Percentiles rank a stretch among this genome's conserved stretches.
Evolutionary conservation across 345 rosid genomes (phyloP).

Genomic region (Diplotaxis tenuifolia): DNA sequence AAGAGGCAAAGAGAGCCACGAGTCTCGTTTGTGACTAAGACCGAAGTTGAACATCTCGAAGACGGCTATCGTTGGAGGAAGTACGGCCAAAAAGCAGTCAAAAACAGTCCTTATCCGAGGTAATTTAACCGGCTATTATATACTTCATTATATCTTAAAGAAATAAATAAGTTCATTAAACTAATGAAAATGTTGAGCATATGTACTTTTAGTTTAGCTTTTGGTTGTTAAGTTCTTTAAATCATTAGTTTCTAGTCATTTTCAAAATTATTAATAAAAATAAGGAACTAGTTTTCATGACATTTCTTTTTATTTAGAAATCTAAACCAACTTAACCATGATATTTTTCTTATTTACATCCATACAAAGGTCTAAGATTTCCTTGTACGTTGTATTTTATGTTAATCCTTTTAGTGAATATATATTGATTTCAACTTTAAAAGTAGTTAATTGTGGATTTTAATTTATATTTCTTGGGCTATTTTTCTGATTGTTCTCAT

Average conservation of each 20-base stretch:
- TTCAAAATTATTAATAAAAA: neutral
- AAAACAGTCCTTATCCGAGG: constrained; percentile 81
- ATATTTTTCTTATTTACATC: neutral
- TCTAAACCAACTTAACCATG: neutral
- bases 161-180: neutral
- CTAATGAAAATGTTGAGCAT: neutral
- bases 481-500: neutral
- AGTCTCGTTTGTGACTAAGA: constrained; percentile 81
- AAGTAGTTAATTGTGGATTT: neutral
- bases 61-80: constrained; percentile 90
- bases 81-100: constrained; percentile 83
- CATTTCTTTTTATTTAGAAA: neutral
- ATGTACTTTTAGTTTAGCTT: neutral
- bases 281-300: neutral
- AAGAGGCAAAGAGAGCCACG: constrained; percentile 59
- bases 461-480: neutral
- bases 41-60: constrained; percentile 78
- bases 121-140: neutral
- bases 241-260: neutral
- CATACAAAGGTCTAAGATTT: neutral
- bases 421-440: neutral
- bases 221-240: neutral
- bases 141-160: neutral
- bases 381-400: neutral
- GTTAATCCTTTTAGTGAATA: neutral